These are phyloP conservation scores for Primulina huaijiensis DNA, from an alignment of 257 asterid species.

Conservation along the genomic window DNA sequence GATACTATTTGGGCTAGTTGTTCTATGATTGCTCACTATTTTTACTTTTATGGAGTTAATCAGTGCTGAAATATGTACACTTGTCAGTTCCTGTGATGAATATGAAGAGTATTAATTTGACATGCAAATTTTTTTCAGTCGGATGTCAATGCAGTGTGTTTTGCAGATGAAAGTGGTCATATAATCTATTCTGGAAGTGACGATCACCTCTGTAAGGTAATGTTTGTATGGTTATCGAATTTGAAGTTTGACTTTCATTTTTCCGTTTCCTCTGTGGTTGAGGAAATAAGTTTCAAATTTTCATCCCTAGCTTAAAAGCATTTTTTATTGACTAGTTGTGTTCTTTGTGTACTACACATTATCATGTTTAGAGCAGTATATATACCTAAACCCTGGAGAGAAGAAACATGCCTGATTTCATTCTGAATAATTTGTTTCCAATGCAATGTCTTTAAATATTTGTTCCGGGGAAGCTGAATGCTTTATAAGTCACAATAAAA, in stretches of 20 bases:
- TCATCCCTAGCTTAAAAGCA: background rate
- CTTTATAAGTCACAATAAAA: background rate
- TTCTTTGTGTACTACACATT: no score
- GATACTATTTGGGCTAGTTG: background rate
- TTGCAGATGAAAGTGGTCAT: slow-evolving; percentile 93
- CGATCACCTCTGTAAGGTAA: slow-evolving; percentile 89
- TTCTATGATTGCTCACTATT: background rate
- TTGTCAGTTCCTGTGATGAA: background rate
- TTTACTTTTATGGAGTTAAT: background rate
- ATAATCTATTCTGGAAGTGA: slow-evolving; percentile 96
- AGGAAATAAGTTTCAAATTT: background rate
- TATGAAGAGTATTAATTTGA: background rate
- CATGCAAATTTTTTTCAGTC: slow-evolving; percentile 51
- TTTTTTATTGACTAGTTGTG: background rate
- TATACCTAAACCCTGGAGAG: background rate
- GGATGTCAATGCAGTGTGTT: slow-evolving; percentile 96
- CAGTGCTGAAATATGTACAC: background rate
- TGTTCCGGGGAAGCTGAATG: background rate
- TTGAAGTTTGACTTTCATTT: slow-evolving; percentile 8
- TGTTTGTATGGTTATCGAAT: slow-evolving; percentile 14
- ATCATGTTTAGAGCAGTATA: no score
- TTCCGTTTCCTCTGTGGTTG: background rate
- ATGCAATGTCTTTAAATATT: background rate
- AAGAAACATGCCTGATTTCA: background rate
- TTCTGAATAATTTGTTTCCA: background rate